Evolutionary conservation across 257 asterid species (phyloP).

Genomic region (Paraleonurus japonicus): DNA sequence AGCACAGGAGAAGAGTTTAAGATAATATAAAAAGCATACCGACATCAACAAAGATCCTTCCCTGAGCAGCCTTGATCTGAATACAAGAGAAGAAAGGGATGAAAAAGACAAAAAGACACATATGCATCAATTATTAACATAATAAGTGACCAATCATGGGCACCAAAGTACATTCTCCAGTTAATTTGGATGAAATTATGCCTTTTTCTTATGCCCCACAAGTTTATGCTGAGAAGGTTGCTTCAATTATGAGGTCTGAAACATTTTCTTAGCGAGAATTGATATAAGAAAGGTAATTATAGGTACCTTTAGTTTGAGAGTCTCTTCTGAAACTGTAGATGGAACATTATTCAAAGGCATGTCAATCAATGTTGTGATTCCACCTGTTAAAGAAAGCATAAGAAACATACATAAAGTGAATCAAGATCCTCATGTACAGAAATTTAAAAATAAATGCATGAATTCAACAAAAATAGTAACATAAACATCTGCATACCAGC

Average conservation of each 20-base stretch:
- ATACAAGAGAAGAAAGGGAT: slow-evolving; percentile 14
- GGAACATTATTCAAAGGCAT: slow-evolving; percentile 95
- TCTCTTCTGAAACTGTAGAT: slow-evolving; percentile 83
- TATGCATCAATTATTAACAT: background rate
- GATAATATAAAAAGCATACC: slow-evolving; percentile 49
- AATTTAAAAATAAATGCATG: background rate
- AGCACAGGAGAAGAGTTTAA: background rate
- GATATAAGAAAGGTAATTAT: background rate
- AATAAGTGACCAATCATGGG: background rate
- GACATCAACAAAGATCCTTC: slow-evolving; percentile 85
- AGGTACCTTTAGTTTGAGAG: slow-evolving; percentile 79
- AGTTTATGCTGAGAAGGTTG: background rate
- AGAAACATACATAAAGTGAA: background rate
- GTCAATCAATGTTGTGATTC: slow-evolving; percentile 88
- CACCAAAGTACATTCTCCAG: background rate
- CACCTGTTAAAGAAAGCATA: slow-evolving; percentile 52
- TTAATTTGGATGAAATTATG: background rate
- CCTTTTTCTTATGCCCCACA: background rate
- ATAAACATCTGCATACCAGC: slow-evolving; percentile 58
- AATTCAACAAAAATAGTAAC: background rate
- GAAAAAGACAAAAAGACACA: background rate
- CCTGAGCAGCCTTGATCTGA: slow-evolving; percentile 76
- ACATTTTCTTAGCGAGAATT: background rate
- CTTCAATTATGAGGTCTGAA: background rate
- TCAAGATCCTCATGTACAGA: no score